phyloP scores from a whole-genome alignment of 2,329 filamentous ascomycete species.

The Aciculosporium take region DNA sequence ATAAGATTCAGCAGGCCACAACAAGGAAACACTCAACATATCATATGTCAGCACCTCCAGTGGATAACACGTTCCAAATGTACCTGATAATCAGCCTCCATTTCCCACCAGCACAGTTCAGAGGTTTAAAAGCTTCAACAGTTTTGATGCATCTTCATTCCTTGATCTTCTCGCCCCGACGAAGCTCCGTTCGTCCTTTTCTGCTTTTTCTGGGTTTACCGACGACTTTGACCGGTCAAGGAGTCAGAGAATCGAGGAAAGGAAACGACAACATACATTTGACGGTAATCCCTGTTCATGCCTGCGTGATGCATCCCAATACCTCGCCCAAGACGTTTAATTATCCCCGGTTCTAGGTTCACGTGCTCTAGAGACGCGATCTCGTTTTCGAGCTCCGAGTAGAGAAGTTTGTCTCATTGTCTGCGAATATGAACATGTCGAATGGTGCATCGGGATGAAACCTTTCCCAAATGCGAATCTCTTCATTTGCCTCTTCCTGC shows the following conservation, averaged over 20 bases:
- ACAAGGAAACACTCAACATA: conserved; percentile 47
- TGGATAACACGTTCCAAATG: conserved; percentile 41
- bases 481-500: background rate
- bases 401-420: conserved; percentile 43
- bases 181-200: conserved; percentile 50
- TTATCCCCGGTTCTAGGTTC: conserved; percentile 32
- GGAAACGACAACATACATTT: conserved; percentile 29
- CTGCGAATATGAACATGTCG: conserved; percentile 51
- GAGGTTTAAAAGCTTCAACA: background rate
- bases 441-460: conserved; percentile 55
- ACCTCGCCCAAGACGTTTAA: conserved; percentile 49
- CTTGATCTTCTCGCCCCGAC: conserved; percentile 22
- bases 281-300: conserved; percentile 65
- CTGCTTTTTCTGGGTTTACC: conserved; percentile 52
- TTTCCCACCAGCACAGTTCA: background rate
- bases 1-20: too few relatives aligned
- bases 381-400: conserved; percentile 43
- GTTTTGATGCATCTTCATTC: background rate
- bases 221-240: conserved; percentile 39
- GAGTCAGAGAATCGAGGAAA: conserved; percentile 2
- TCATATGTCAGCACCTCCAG: conserved; percentile 63
- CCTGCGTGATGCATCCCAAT: conserved; percentile 68
- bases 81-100: conserved; percentile 15
- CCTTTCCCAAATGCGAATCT: conserved; percentile 23
- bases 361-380: conserved; percentile 34